These are phyloP conservation scores for Rhodotorula mucilaginosa DNA, from an alignment of 1,284 basidiomycete species.

Conservation along the genomic window DNA sequence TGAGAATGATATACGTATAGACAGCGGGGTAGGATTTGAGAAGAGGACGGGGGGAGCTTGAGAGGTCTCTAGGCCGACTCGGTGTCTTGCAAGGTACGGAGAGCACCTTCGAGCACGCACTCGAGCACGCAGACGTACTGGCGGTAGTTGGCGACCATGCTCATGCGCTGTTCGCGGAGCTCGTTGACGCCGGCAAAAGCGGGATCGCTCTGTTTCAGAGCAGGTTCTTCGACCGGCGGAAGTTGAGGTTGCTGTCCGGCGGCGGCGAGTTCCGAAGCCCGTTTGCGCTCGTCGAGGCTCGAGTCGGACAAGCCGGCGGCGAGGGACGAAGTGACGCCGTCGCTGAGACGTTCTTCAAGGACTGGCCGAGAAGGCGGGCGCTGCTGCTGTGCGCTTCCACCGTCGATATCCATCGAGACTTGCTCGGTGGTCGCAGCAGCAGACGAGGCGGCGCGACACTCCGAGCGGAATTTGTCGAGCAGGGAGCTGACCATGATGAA, in stretches of 20 bases:
- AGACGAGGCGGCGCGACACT: not conserved
- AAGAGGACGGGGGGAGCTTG: not conserved
- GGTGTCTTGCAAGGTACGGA: not conserved
- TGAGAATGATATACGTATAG: no score
- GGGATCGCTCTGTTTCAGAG: constrained; percentile 36
- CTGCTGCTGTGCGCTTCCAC: not conserved
- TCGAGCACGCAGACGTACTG: constrained; percentile 45
- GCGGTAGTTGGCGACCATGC: constrained; percentile 46
- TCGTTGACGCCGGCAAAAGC: constrained; percentile 41
- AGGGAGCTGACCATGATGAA: constrained; percentile 86
- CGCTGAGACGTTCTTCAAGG: not conserved
- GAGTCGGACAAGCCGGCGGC: constrained; percentile 19
- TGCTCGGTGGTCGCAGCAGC: not conserved
- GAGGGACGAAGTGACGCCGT: constrained; percentile 25
- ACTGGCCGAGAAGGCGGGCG: not conserved
- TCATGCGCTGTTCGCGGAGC: constrained; percentile 46
- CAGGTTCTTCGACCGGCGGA: constrained; percentile 3
- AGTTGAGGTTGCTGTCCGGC: not conserved
- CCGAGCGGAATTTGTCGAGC: constrained; percentile 65
- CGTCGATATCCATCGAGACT: constrained; percentile 34
- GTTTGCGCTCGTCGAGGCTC: not conserved
- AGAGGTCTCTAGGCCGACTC: not conserved
- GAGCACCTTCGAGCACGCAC: constrained; percentile 39
- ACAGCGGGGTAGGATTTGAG: not conserved
- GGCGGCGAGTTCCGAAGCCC: not conserved